Percentiles rank a stretch among this genome's conserved stretches.
These are phyloP conservation scores for Terfezia boudieri DNA, from an alignment of 495 filamentous ascomycete genomes.

Conservation along the genomic window DNA sequence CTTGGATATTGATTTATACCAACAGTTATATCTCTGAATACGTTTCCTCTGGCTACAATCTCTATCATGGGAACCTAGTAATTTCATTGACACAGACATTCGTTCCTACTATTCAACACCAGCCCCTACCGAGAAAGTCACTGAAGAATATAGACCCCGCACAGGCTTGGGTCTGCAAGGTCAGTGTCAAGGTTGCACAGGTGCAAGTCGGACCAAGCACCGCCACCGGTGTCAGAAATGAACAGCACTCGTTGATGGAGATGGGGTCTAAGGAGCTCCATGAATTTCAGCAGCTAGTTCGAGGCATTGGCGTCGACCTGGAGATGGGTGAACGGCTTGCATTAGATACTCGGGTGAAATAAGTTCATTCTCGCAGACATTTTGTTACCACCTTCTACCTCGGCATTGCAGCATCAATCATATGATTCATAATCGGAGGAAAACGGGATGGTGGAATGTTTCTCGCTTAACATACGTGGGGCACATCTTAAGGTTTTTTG, in stretches of 20 bases:
- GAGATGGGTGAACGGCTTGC: constrained; percentile 39
- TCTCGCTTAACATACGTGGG: too few relatives aligned
- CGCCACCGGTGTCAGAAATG: constrained; percentile 17
- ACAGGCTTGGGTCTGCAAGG: constrained; percentile 9
- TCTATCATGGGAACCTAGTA: constrained; percentile 26
- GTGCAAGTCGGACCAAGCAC: not conserved
- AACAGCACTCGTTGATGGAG: constrained; percentile 26
- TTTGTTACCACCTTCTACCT: too few relatives aligned
- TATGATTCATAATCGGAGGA: too few relatives aligned
- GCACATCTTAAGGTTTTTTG: too few relatives aligned
- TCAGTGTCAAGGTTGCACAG: not conserved
- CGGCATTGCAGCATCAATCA: too few relatives aligned
- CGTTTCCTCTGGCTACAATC: constrained; percentile 22
- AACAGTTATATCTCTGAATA: constrained; percentile 23
- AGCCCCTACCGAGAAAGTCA: constrained; percentile 24
- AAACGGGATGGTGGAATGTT: too few relatives aligned
- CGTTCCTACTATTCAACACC: constrained; percentile 5
- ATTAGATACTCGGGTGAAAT: constrained; percentile 37
- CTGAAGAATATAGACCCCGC: constrained; percentile 13
- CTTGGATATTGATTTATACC: not conserved
- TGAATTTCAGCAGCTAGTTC: constrained; percentile 36
- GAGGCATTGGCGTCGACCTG: constrained; percentile 36
- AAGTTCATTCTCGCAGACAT: not conserved
- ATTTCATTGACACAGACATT: constrained; percentile 22
- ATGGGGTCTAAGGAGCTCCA: constrained; percentile 35